phyloP scores from a whole-genome alignment of 768 basidiomycete species.

The Termitomyces sp. region DNA sequence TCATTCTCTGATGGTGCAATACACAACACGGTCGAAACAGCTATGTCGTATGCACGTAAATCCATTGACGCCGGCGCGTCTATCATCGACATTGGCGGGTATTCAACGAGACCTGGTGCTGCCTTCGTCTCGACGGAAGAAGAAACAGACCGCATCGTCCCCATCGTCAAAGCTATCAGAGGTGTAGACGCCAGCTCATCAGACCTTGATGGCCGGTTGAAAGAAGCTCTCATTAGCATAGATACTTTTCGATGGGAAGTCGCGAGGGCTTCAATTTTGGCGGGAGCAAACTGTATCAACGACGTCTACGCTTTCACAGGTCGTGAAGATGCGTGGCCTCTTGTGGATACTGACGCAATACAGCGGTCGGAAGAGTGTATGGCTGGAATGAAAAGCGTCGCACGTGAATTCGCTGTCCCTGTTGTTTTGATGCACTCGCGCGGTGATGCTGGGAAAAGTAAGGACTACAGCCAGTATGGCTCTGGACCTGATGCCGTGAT shows the following conservation, averaged over 20 bases:
- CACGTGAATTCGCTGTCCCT: constrained; percentile 63
- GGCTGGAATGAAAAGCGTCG: constrained; percentile 57
- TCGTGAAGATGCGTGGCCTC: constrained; percentile 36
- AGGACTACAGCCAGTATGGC: constrained; percentile 48
- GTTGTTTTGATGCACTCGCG: constrained; percentile 94
- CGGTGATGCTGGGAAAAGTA: constrained; percentile 74
- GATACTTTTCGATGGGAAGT: constrained; percentile 89
- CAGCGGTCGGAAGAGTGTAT: constrained; percentile 32
- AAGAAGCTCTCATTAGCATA: constrained; percentile 59
- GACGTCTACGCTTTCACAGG: constrained; percentile 86
- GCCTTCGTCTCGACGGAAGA: constrained; percentile 59
- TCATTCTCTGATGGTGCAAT: constrained; percentile 88
- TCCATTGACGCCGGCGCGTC: constrained; percentile 56
- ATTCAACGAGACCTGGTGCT: constrained; percentile 85
- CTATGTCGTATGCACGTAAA: constrained; percentile 43
- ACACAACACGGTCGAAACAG: constrained; percentile 45
- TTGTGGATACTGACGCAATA: constrained; percentile 23
- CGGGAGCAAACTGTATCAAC: constrained; percentile 92
- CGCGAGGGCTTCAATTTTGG: constrained; percentile 63
- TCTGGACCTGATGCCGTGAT: constrained; percentile 44
- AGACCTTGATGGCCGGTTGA: constrained; percentile 1
- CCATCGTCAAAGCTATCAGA: constrained; percentile 54
- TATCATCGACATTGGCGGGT: constrained; percentile 91
- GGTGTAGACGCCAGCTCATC: not conserved
- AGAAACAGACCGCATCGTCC: constrained; percentile 68